These are phyloP conservation scores for Pharnaceum exiguum DNA, from an alignment of 148 eudicot genomes.

Conservation along the genomic window DNA sequence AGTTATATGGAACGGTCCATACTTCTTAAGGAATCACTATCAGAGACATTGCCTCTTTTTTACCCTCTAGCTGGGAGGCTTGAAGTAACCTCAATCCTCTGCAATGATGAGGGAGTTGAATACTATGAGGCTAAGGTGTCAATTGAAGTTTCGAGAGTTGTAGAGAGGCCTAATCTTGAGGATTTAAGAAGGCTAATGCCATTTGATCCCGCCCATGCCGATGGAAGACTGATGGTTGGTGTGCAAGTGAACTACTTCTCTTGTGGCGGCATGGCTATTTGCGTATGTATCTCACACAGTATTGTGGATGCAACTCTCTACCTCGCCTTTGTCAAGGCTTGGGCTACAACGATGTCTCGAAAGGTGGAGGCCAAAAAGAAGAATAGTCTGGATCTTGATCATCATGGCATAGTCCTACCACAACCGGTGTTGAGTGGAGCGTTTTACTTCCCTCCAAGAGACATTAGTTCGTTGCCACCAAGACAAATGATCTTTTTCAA, in stretches of 20 bases:
- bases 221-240: neutral
- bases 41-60: slow-evolving; percentile 10
- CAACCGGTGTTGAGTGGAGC: slow-evolving; percentile 1
- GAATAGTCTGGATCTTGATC: neutral
- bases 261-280: neutral
- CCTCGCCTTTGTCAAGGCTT: slow-evolving; percentile 5
- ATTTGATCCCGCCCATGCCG: neutral
- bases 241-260: neutral
- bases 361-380: no score
- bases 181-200: neutral
- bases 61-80: slow-evolving; percentile 28
- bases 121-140: neutral
- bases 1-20: neutral
- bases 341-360: slow-evolving; percentile 3
- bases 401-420: neutral
- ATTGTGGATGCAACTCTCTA: slow-evolving; percentile 11
- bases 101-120: slow-evolving; percentile 28
- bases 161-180: neutral
- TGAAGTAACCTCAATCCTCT: slow-evolving; percentile 2
- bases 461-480: neutral
- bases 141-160: neutral
- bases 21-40: slow-evolving; percentile 13
- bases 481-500: neutral
- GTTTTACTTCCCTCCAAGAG: slow-evolving; percentile 1
- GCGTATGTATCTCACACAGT: slow-evolving; percentile 13